Evolutionary conservation across 208 protist species (phyloP).

Genomic region (Trypanosoma platydactyli): DNA sequence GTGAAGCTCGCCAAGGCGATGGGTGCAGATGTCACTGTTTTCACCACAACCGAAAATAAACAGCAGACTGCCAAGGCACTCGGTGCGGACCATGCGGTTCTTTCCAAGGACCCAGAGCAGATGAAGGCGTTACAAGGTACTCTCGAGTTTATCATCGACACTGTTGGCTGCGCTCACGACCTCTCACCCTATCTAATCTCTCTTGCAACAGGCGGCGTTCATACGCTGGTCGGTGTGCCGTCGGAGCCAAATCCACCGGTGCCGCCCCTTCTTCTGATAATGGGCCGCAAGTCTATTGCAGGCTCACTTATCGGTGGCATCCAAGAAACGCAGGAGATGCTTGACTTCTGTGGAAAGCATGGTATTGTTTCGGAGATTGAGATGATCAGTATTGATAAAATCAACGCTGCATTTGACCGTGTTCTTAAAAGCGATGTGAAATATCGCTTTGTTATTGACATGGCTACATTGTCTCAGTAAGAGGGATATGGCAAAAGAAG

Average conservation of each 20-base stretch:
- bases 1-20: slow-evolving; percentile 85
- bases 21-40: slow-evolving; percentile 84
- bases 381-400: slow-evolving; percentile 58
- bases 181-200: slow-evolving; percentile 49
- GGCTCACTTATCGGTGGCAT: slow-evolving; percentile 75
- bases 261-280: slow-evolving; percentile 32
- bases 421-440: slow-evolving; percentile 66
- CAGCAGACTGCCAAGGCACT: slow-evolving; percentile 52
- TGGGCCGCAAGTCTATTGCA: slow-evolving; percentile 28
- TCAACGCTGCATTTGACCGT: slow-evolving; percentile 74
- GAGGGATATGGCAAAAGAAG: background rate
- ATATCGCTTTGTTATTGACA: slow-evolving; percentile 83
- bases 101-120: slow-evolving; percentile 52
- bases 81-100: slow-evolving; percentile 64
- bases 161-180: slow-evolving; percentile 52
- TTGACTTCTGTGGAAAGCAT: slow-evolving; percentile 80
- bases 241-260: slow-evolving; percentile 44
- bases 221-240: slow-evolving; percentile 60
- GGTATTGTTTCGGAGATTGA: slow-evolving; percentile 66
- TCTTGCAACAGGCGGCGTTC: slow-evolving; percentile 47
- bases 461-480: slow-evolving; percentile 42
- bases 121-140: slow-evolving; percentile 44
- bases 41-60: slow-evolving; percentile 75
- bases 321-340: slow-evolving; percentile 78
- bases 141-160: slow-evolving; percentile 75